phyloP scores from a whole-genome alignment of 2,329 filamentous ascomycete species.

The Grosmannia penicillata region DNA sequence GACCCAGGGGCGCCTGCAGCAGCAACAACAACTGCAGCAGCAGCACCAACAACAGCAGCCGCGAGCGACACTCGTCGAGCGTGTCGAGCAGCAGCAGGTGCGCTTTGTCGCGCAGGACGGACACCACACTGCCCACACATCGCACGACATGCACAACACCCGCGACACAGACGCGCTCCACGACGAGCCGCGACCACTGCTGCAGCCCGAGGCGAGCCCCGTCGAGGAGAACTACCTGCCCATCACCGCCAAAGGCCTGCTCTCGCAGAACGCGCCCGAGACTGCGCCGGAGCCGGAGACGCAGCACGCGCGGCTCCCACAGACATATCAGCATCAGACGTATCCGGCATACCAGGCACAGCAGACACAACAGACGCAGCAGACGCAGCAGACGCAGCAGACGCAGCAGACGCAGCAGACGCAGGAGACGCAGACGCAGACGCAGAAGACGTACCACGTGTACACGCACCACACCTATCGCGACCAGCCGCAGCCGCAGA shows the following conservation, averaged over 20 bases:
- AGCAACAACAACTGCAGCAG: slow-evolving; percentile 7
- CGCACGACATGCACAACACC: no score
- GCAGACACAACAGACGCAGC: slow-evolving; percentile 1
- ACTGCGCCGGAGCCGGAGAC: slow-evolving; percentile 10
- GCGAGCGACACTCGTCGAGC: neutral
- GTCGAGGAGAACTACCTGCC: slow-evolving; percentile 8
- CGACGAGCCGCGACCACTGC: slow-evolving; percentile 13
- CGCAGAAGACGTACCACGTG: no score
- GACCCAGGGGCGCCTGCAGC: neutral
- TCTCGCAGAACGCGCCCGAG: slow-evolving; percentile 19
- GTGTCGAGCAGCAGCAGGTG: slow-evolving; percentile 15
- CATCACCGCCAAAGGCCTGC: slow-evolving; percentile 10
- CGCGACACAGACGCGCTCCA: slow-evolving; percentile 14
- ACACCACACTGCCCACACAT: no score
- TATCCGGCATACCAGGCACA: no score
- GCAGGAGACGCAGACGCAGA: slow-evolving; percentile 11
- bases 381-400: slow-evolving; percentile 12
- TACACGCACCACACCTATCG: no score
- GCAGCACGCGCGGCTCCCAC: slow-evolving; percentile 8
- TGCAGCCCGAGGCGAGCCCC: slow-evolving; percentile 10
- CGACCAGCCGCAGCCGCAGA: no score
- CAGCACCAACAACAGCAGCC: slow-evolving; percentile 10
- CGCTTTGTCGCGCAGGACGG: no score
- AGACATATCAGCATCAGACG: slow-evolving; percentile 11
- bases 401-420: neutral